Evolutionary conservation across 768 basidiomycete species (phyloP), one percentile per base, ranked within the genome.

Genomic region (Termitomyces sp.): DNA sequence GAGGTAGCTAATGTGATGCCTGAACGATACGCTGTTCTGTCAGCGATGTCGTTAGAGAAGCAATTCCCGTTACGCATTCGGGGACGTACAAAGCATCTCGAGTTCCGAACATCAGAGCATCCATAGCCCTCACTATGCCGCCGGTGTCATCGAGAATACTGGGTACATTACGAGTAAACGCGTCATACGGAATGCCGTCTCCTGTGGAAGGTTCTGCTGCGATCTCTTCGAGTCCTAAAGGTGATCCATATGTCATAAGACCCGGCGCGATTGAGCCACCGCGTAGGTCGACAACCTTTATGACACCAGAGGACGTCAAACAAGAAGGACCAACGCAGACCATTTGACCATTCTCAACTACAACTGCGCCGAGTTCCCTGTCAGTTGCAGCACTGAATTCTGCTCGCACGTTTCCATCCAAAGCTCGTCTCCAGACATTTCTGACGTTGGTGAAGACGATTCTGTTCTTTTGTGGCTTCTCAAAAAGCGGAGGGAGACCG

Each of bases 171-270:
- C 56, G 62, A 46, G 58, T 64, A 70, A 88, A 76, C 42, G 90
- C 84, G 65, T 90, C 86, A 44, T 79, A 81, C 11, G 82, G 81
- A 48, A 76, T 74, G 1, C 87, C 87, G 58, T 88, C 88, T 16
- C 79, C 79, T 7, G 89, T 94, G 13, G 87, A 85, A 24, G 82
- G 75, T 70, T 95, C 94, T 28, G 78, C 75, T 18, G 76, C 73
- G 38, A 95, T 94, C 70, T 94, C 93, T 69, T 85, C 85, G 39
- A 92, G 68, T 5, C 93, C 94, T 24, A 96, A 70, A 22, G 82
- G 74, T 18, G 90, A 84, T 3, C 94, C 94, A 65, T 81, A 81
- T 0, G 83, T 73, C 80, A 83, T 79, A 60, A 94, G 68, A 6
- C 90, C 90, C 16, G 92, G 89, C 12, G 78, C 74, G 53, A 90